Evolutionary conservation across 148 eudicot genomes (phyloP), one percentile per base, ranked within the genome.

Genomic region (Rhododendron williamsianum): DNA sequence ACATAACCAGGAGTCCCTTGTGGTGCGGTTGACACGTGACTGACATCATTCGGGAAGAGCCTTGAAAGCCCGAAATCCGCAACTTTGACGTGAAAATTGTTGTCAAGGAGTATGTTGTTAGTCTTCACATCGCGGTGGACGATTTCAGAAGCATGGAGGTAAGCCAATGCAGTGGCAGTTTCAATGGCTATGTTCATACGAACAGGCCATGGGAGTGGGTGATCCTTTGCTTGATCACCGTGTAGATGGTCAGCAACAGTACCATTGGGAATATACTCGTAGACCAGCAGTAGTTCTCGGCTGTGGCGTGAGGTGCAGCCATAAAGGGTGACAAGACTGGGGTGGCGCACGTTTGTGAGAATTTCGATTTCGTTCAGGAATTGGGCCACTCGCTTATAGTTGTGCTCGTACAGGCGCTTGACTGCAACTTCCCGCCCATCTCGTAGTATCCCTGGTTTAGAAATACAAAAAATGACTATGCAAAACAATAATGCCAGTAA

Each of bases 21-120:
- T n/a, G 71, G 71, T 12, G 67, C 82, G 0, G 82, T 80, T 15
- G 82, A 80, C 25, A 80, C 67, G 1, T 80, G 82, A 80, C 67
- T 80, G 65, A 52, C 82, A 52, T 54, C 43, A 36, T 23, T 16
- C 0, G 82, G 82, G 45, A 89, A 89, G 8, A 90, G 86, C 56
- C 92, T 83, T 4, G 92, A 90, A 4, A 90, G 89, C 73, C 92
- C 92, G 0, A 90, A 90, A 86, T 90, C 92, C 7, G 89, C 92
- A 12, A 90, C 87, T 77, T 89, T 89, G 54, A 90, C 91, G 25
- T 83, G 0, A 19, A 89, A 90, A 21, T 86, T 89, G 83, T 49
- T 84, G 65, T 80, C 71, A n/a, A 65, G 71, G 33, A 65, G 71
- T n/a, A 65, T 65, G 30, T 65, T 65, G 71, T 33, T 81, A 10